Evolutionary conservation across 352 stramenopile species (phyloP), one percentile per base, ranked within the genome.

Genomic region (Globisporangium parvum): DNA sequence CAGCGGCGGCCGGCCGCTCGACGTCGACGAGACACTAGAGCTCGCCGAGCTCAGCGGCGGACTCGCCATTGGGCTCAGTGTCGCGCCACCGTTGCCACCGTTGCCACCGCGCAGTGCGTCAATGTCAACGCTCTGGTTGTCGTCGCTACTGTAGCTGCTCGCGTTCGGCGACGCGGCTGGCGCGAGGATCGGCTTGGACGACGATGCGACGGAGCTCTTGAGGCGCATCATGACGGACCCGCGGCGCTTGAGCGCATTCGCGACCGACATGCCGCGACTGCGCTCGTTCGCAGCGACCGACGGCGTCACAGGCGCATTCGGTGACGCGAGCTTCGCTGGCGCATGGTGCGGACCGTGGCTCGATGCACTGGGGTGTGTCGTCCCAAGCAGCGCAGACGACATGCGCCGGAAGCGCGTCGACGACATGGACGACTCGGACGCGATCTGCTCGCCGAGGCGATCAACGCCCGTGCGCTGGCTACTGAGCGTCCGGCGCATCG

Each of bases 401-500:
- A 63, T 63, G 51, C 57, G 57, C 6, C 57, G 57, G 44, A 58
- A 63, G 23, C 57, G 57, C 39, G 57, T 63, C 6, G 57, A 54
- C 15, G 50, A 56, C 55, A 62, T 62, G 47, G 55, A 62, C 28
- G 55, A 45, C 51, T 59, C 50, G 42, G 21, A 33, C 11, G 57
- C 57, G 42, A 57, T 57, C 44, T 58, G 42, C 33, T 63, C 51
- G 18, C 52, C 51, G 21, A 58, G 24, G 6, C 44, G 57, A n/a
- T 63, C 51, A 23, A 48, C 67, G 51, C 72, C 50, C 2, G 48
- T 44, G 15, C 64, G 47, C 26, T 66, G 69, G 31, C 54, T 53
- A 51, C 33, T 49, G 26, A 80, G 50, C 17, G 53, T 35, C 39
- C 44, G 74, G 57, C 50, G 64, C 60, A 85, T 80, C n/a, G 67